These are phyloP conservation scores for Aspergillus coremiiformis DNA, from an alignment of 495 filamentous ascomycete species.

Conservation along the genomic window DNA sequence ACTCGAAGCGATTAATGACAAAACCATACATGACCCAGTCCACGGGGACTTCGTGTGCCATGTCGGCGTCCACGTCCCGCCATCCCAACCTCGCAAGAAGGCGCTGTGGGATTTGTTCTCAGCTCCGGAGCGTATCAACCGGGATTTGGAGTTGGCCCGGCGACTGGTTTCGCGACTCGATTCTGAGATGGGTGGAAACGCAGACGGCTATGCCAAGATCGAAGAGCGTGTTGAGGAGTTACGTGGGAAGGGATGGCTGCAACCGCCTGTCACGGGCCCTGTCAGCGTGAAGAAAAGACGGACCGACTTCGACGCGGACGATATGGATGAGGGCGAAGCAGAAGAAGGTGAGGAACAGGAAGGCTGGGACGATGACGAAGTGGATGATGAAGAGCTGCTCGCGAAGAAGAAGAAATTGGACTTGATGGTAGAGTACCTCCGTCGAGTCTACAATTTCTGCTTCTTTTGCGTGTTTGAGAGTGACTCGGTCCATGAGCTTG, in stretches of 20 bases:
- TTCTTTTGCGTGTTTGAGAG: constrained; percentile 99
- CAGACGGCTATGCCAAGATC: constrained; percentile 67
- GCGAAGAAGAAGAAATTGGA: constrained; percentile 95
- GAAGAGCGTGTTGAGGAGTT: constrained; percentile 81
- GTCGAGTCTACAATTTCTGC: constrained; percentile 95
- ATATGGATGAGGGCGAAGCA: constrained; percentile 61
- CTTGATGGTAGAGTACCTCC: constrained; percentile 90
- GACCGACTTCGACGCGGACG: constrained; percentile 55
- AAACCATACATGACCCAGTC: constrained; percentile 87
- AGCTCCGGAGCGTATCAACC: constrained; percentile 76
- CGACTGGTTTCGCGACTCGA: constrained; percentile 76
- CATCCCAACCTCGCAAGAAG: constrained; percentile 82
- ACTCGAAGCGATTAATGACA: constrained; percentile 86
- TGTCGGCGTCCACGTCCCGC: constrained; percentile 89
- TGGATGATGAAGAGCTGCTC: constrained; percentile 81
- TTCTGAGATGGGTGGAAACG: constrained; percentile 57
- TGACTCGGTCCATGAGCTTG: constrained; percentile 92
- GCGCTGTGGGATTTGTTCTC: constrained; percentile 96
- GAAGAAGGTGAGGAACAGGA: constrained; percentile 65
- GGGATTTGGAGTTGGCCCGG: constrained; percentile 71
- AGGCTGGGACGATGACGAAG: constrained; percentile 73
- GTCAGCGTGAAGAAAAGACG: constrained; percentile 53
- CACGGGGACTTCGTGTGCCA: constrained; percentile 96
- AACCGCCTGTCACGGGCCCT: constrained; percentile 55
- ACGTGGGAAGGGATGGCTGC: constrained; percentile 62